Percentiles rank a stretch among this genome's conserved stretches.
phyloP scores from a whole-genome alignment of 179 eudicot species.

The Spergularia azorica region DNA sequence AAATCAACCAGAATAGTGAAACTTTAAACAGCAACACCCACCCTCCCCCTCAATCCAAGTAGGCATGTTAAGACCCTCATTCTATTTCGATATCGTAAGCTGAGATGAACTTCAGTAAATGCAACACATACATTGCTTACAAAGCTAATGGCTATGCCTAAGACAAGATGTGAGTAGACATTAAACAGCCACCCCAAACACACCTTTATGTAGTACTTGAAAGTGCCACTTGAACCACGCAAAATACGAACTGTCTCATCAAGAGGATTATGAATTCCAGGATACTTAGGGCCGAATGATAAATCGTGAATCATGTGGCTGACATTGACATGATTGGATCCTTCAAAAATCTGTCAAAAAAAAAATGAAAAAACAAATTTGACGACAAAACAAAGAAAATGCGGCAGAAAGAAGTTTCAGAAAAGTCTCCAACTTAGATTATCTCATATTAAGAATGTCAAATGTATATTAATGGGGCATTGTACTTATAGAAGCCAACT shows the following conservation, averaged over 20 bases:
- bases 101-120: constrained; percentile 8
- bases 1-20: background rate
- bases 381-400: constrained; percentile 51
- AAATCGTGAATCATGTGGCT: constrained; percentile 93
- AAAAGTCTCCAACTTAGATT: background rate
- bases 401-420: constrained; percentile 30
- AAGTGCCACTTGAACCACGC: constrained; percentile 79
- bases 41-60: too few species aligned
- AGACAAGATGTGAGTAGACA: background rate
- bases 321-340: constrained; percentile 85
- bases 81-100: background rate
- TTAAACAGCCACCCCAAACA: constrained; percentile 16
- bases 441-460: constrained; percentile 8
- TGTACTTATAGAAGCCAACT: background rate
- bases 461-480: background rate
- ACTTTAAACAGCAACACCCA: background rate
- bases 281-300: constrained; percentile 96
- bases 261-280: constrained; percentile 93
- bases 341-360: constrained; percentile 79
- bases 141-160: background rate
- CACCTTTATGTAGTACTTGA: constrained; percentile 97
- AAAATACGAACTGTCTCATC: constrained; percentile 76
- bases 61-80: background rate
- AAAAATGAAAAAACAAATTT: constrained; percentile 14
- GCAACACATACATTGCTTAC: background rate